Evolutionary conservation across 345 rosid genomes (phyloP).

Genomic region (Microthlaspi erraticum): DNA sequence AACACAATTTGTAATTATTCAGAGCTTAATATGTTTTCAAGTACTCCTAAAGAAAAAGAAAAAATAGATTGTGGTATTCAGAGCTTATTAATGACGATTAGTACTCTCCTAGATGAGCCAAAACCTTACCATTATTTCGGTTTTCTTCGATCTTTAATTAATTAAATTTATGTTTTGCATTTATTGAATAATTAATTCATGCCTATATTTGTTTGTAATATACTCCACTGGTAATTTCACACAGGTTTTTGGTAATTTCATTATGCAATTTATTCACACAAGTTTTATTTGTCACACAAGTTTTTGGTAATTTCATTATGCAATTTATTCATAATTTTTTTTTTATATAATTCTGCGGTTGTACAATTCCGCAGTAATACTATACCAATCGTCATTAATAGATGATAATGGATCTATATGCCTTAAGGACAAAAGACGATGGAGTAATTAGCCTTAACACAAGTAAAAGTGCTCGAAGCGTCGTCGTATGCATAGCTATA

Average conservation of each 20-base stretch:
- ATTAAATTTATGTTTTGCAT: too few species aligned
- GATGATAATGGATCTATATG: background rate
- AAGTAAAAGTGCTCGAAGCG: conserved; percentile 74
- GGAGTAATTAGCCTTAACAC: conserved; percentile 74
- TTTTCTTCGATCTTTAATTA: too few species aligned
- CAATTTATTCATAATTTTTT: conserved; percentile 9
- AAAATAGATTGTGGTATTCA: too few species aligned
- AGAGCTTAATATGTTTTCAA: background rate
- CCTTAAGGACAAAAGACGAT: conserved; percentile 67
- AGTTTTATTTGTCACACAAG: too few species aligned
- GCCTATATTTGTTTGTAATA: background rate
- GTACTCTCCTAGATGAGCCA: too few species aligned
- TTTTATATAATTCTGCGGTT: too few species aligned
- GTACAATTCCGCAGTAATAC: background rate
- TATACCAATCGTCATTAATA: background rate
- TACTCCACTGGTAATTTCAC: background rate
- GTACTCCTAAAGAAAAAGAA: too few species aligned
- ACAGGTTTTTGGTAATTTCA: background rate
- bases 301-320: background rate
- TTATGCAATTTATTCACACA: background rate
- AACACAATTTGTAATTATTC: background rate
- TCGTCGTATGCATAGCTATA: conserved; percentile 96
- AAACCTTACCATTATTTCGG: too few species aligned
- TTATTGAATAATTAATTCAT: background rate
- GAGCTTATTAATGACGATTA: too few species aligned